Percentiles rank a stretch among this genome's conserved stretches.
Conservation (phyloP, 768 basidiomycete genomes). For the Trametes gibbosa region DNA sequence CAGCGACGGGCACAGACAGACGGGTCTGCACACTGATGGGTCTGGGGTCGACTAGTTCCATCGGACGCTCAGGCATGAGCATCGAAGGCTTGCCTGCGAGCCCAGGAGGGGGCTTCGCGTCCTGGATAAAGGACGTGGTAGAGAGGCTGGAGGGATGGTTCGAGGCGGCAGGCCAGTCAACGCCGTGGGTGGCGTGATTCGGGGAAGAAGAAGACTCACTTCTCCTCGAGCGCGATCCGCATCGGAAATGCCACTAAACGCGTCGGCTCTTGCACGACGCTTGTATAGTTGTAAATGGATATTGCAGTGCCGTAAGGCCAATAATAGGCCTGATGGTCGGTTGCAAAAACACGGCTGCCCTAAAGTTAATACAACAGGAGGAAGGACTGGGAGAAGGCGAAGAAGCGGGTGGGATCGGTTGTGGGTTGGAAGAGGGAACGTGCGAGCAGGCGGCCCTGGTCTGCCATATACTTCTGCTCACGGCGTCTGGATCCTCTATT, state of each 20-base stretch:
- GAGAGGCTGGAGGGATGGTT: neutral
- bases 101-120: neutral
- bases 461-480: neutral
- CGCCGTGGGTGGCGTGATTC: neutral
- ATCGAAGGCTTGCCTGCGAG: neutral
- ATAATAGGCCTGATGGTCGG: neutral
- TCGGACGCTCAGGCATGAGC: neutral
- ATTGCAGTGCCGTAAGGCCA: neutral
- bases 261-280: constrained; percentile 1
- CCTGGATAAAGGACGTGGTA: neutral
- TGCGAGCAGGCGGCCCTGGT: neutral
- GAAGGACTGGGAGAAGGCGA: neutral
- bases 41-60: neutral
- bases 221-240: constrained; percentile 5
- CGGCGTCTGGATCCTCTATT: neutral
- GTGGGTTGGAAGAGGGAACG: neutral
- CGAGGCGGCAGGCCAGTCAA: neutral
- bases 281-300: neutral
- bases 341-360: neutral
- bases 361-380: neutral
- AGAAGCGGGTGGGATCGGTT: neutral
- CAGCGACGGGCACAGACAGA: neutral
- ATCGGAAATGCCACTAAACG: constrained; percentile 5
- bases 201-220: neutral
- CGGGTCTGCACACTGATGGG: neutral